Conservation (phyloP, 1,284 basidiomycete genomes). For the Coniferiporia sulphurascens region DNA sequence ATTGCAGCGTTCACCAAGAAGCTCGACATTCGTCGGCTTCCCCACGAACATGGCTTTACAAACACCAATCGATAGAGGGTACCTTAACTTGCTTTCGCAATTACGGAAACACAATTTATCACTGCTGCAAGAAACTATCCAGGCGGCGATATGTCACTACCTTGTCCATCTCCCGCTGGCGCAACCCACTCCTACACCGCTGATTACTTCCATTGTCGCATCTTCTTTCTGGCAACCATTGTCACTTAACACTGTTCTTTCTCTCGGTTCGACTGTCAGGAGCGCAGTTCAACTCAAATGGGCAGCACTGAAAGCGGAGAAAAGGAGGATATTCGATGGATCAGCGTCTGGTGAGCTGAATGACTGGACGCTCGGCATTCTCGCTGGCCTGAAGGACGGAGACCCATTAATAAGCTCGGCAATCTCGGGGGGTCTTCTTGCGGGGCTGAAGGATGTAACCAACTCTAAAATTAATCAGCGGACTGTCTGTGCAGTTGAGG, state of each 20-base stretch:
- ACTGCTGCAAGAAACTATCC: slow-evolving; percentile 47
- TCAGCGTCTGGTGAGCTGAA: slow-evolving; percentile 36
- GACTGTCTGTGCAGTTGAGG: slow-evolving; percentile 39
- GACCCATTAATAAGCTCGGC: slow-evolving; percentile 54
- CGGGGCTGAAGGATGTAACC: slow-evolving; percentile 55
- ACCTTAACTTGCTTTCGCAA: slow-evolving; percentile 51
- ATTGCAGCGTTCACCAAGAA: too few species aligned
- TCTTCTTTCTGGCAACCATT: slow-evolving; percentile 54
- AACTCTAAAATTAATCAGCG: slow-evolving; percentile 22
- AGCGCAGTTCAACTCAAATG: slow-evolving; percentile 58
- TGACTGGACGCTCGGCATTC: slow-evolving; percentile 51
- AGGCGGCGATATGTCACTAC: slow-evolving; percentile 59
- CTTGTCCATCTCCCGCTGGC: slow-evolving; percentile 47
- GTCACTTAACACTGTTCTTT: slow-evolving; percentile 45
- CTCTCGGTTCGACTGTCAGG: slow-evolving; percentile 53
- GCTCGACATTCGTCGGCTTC: too few species aligned
- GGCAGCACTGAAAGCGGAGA: slow-evolving; percentile 34
- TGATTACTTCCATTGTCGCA: slow-evolving; percentile 60
- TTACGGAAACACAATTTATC: slow-evolving; percentile 46
- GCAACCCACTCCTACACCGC: slow-evolving; percentile 52
- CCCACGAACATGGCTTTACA: background rate
- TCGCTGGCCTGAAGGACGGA: slow-evolving; percentile 61
- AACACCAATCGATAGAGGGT: slow-evolving; percentile 34
- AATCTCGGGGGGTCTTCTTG: slow-evolving; percentile 55
- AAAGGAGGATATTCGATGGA: slow-evolving; percentile 38